phyloP scores from a whole-genome alignment of 1,139 yeast genomes.

The Arxiozyma bovina region DNA sequence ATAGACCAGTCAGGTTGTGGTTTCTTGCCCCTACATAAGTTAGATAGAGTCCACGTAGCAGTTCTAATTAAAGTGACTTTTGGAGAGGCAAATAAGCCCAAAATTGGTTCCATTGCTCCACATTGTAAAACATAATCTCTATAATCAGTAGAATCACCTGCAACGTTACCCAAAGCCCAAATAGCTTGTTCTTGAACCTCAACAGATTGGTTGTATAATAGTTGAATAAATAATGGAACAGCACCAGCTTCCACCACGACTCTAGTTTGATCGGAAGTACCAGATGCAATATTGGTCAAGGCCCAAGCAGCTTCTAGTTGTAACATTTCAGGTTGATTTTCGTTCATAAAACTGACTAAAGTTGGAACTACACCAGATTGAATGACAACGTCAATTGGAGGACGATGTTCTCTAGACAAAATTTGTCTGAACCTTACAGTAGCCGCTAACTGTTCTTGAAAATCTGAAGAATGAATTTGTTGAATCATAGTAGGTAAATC shows the following conservation, averaged over 20 bases:
- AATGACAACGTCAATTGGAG: constrained; percentile 93
- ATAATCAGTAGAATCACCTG: constrained; percentile 87
- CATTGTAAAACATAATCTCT: constrained; percentile 81
- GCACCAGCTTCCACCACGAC: constrained; percentile 91
- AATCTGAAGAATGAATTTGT: constrained; percentile 65
- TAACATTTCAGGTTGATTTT: constrained; percentile 71
- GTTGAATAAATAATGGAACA: constrained; percentile 79
- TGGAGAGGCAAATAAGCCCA: constrained; percentile 67
- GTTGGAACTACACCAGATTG: constrained; percentile 89
- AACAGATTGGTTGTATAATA: constrained; percentile 68
- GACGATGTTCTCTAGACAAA: constrained; percentile 87
- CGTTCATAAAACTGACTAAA: constrained; percentile 76
- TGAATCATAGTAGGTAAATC: constrained; percentile 84
- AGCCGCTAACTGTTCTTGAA: constrained; percentile 77
- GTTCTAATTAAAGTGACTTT: constrained; percentile 87
- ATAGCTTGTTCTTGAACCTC: constrained; percentile 98
- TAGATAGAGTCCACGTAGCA: constrained; percentile 96
- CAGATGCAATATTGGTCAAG: constrained; percentile 95
- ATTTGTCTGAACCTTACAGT: constrained; percentile 91
- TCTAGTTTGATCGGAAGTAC: constrained; percentile 79
- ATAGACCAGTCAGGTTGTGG: constrained; percentile 94
- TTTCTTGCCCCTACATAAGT: constrained; percentile 89
- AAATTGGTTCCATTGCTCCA: constrained; percentile 84
- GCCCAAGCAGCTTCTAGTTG: constrained; percentile 99
- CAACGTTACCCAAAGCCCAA: constrained; percentile 98